Evolutionary conservation across 2,329 filamentous ascomycete genomes (phyloP).

Genomic region (Colletotrichum sojae): DNA sequence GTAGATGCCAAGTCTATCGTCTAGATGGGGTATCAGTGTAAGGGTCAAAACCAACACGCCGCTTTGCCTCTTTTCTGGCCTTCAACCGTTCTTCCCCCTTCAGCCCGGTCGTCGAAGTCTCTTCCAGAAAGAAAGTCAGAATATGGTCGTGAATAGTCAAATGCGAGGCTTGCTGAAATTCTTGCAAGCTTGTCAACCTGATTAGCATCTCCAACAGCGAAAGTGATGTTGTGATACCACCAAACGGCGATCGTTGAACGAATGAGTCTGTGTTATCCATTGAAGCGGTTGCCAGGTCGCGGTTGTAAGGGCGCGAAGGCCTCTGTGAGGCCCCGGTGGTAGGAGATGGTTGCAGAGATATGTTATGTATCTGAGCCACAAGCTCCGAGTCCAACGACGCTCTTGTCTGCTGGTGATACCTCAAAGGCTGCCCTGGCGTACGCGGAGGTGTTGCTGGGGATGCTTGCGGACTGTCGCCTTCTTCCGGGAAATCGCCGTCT

Average conservation of each 20-base stretch:
- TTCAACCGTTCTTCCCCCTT: slow-evolving; percentile 60
- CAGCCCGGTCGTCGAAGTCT: slow-evolving; percentile 67
- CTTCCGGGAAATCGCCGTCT: slow-evolving; percentile 56
- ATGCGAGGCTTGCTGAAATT: slow-evolving; percentile 91
- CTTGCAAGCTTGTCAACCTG: slow-evolving; percentile 87
- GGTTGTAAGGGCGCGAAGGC: slow-evolving; percentile 1
- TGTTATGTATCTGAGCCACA: slow-evolving; percentile 56
- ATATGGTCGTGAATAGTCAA: slow-evolving; percentile 92
- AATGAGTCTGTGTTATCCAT: slow-evolving; percentile 47
- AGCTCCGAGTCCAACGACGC: slow-evolving; percentile 55
- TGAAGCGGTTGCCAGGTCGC: slow-evolving; percentile 34
- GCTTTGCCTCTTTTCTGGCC: slow-evolving; percentile 61
- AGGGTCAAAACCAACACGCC: slow-evolving; percentile 69
- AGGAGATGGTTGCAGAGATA: slow-evolving; percentile 51
- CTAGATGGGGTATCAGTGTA: slow-evolving; percentile 60
- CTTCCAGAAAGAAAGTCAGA: slow-evolving; percentile 86
- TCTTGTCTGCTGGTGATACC: slow-evolving; percentile 37
- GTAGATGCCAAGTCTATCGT: slow-evolving; percentile 14
- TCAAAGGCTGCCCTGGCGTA: slow-evolving; percentile 17
- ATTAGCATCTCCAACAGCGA: slow-evolving; percentile 92
- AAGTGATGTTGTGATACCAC: slow-evolving; percentile 67
- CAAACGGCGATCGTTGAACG: slow-evolving; percentile 63
- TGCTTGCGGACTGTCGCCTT: not conserved
- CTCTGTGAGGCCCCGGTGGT: slow-evolving; percentile 20
- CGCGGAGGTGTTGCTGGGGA: slow-evolving; percentile 10